Percentiles rank a stretch among this genome's conserved stretches.
Evolutionary conservation across 208 protist species (phyloP).

Genomic region (Leptomonas seymouri): DNA sequence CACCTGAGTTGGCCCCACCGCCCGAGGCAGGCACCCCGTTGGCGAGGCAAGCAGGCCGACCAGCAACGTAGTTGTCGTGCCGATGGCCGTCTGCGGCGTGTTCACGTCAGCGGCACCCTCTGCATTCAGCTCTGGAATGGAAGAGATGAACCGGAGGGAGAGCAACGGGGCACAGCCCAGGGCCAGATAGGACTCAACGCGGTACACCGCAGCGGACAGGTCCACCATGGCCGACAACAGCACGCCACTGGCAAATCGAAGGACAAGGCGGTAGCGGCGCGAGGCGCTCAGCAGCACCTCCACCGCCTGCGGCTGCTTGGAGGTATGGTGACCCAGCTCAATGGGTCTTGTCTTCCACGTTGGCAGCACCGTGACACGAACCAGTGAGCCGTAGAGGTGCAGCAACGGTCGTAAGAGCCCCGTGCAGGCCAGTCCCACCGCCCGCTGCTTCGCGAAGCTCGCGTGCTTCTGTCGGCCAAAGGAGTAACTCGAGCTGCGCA

Average conservation of each 20-base stretch:
- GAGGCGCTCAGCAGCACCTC: slow-evolving; percentile 43
- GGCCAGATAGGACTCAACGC: slow-evolving; percentile 74
- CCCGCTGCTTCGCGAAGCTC: slow-evolving; percentile 65
- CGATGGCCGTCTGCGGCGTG: slow-evolving; percentile 25
- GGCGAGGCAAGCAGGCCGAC: slow-evolving; percentile 44
- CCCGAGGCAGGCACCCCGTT: slow-evolving; percentile 1
- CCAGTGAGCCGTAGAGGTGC: slow-evolving; percentile 51
- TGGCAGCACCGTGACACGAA: slow-evolving; percentile 54
- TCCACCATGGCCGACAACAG: slow-evolving; percentile 76
- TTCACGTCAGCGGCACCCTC: not conserved
- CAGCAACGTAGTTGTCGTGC: slow-evolving; percentile 36
- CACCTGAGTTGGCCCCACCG: not conserved
- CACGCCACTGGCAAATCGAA: slow-evolving; percentile 59
- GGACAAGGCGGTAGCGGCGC: slow-evolving; percentile 70
- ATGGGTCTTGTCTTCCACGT: slow-evolving; percentile 54
- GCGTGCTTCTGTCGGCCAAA: slow-evolving; percentile 67
- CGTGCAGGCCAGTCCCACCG: slow-evolving; percentile 38
- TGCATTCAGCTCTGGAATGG: slow-evolving; percentile 19
- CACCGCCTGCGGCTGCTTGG: slow-evolving; percentile 50
- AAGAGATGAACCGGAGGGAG: slow-evolving; percentile 41
- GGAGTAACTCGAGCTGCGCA: slow-evolving; percentile 64
- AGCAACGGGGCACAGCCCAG: slow-evolving; percentile 46
- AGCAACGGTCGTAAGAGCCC: slow-evolving; percentile 61
- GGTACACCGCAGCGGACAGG: slow-evolving; percentile 40
- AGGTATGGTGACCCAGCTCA: slow-evolving; percentile 53